Percentiles rank a stretch among this genome's conserved stretches.
Conservation (phyloP, 2,329 filamentous ascomycete genomes). For the Domatiomyces catenatus region DNA sequence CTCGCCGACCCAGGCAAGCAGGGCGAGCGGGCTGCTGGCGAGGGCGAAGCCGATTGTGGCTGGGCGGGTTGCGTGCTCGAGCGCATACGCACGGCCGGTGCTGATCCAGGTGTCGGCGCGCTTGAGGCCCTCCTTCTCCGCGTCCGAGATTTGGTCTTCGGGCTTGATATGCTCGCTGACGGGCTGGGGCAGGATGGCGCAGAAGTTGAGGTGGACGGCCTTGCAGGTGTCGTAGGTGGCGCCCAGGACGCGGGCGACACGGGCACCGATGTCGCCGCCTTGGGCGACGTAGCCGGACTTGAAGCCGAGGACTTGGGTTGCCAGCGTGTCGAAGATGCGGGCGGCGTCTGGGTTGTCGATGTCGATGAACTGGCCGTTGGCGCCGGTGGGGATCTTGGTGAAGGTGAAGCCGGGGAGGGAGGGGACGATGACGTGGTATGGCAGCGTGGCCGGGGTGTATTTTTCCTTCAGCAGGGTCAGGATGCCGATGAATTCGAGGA, state of each 20-base stretch:
- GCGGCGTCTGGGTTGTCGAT: conserved; percentile 28
- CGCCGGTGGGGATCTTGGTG: conserved; percentile 31
- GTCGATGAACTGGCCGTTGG: conserved; percentile 31
- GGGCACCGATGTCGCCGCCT: conserved; percentile 41
- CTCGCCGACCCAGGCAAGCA: conserved; percentile 38
- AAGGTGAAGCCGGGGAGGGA: conserved; percentile 41
- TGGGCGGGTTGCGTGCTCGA: conserved; percentile 39
- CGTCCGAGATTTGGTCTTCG: conserved; percentile 5
- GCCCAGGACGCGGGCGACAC: conserved; percentile 30
- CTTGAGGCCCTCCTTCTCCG: conserved; percentile 24
- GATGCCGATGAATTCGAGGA: conserved; percentile 42
- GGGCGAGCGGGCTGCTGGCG: conserved; percentile 37
- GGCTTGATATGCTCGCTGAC: background rate
- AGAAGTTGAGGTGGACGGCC: background rate
- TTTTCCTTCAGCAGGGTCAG: conserved; percentile 30
- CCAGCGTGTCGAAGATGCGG: conserved; percentile 34
- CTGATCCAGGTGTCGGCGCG: conserved; percentile 26
- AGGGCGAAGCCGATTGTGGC: conserved; percentile 42
- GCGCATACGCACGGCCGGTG: conserved; percentile 35
- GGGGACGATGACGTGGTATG: conserved; percentile 43
- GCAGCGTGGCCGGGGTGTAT: conserved; percentile 36
- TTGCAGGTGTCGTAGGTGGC: conserved; percentile 22
- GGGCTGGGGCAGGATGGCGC: background rate
- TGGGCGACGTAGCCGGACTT: conserved; percentile 37
- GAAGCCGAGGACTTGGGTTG: conserved; percentile 37